These are phyloP conservation scores for Sporothrix schenckii DNA, from an alignment of 2,329 filamentous ascomycete species.

Conservation along the genomic window DNA sequence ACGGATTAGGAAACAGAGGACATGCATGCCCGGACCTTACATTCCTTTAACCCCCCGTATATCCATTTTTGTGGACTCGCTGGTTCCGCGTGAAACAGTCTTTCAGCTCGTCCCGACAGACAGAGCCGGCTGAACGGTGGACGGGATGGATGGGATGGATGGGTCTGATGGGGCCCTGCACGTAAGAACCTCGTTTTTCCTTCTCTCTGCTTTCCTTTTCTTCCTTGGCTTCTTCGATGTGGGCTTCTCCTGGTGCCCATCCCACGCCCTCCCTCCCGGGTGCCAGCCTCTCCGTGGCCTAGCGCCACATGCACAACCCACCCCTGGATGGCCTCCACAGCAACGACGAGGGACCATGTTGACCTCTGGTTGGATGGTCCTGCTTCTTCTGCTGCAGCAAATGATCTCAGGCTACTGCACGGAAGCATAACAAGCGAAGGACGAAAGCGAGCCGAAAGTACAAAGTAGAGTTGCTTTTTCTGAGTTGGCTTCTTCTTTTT, in stretches of 20 bases:
- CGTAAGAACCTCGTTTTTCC: neutral
- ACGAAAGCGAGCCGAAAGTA: neutral
- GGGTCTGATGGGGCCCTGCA: constrained; percentile 27
- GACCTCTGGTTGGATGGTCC: constrained; percentile 18
- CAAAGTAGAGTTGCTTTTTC: neutral
- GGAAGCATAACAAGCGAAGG: neutral
- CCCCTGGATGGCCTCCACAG: constrained; percentile 21
- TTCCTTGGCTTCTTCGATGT: neutral
- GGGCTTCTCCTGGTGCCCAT: neutral
- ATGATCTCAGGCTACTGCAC: constrained; percentile 12
- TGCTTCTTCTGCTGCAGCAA: neutral
- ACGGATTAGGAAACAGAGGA: constrained; percentile 11
- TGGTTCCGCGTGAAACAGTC: constrained; percentile 20
- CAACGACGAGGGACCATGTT: neutral
- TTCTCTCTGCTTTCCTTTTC: neutral
- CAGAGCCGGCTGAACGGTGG: constrained; percentile 31
- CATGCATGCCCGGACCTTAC: neutral
- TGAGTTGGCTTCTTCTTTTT: no score
- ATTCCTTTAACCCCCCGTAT: neutral
- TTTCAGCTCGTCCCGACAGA: constrained; percentile 31
- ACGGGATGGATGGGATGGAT: constrained; percentile 12
- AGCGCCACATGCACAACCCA: constrained; percentile 23
- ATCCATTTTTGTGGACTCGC: constrained; percentile 19
- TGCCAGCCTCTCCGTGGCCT: constrained; percentile 21
- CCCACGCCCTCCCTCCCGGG: neutral